Conservation (phyloP, 257 asterid species). For the Rehmannia glutinosa region DNA sequence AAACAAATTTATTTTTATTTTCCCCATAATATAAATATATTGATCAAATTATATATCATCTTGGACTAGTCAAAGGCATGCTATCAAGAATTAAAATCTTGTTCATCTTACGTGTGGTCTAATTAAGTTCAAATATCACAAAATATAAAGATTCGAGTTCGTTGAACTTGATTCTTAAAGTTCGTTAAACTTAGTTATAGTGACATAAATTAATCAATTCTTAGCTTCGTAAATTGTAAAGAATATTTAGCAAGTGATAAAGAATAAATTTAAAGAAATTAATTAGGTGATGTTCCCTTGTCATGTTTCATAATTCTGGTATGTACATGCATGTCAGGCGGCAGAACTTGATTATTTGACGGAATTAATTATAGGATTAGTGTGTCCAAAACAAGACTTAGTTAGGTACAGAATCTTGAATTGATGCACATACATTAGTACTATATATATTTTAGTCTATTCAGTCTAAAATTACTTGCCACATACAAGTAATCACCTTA, state of each 20-base stretch:
- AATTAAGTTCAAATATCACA: neutral
- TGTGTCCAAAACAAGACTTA: neutral
- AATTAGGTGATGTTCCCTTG: conserved; percentile 13
- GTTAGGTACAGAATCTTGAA: conserved; percentile 20
- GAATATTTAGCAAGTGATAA: conserved; percentile 15
- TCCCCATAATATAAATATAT: neutral
- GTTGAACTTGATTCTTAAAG: conserved; percentile 10
- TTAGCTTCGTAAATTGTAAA: neutral
- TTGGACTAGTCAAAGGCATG: neutral
- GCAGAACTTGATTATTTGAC: neutral
- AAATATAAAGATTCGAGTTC: conserved; percentile 5
- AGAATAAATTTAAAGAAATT: neutral
- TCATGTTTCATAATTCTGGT: neutral
- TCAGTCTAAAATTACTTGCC: too few relatives aligned
- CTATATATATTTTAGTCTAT: neutral
- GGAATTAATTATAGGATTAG: conserved; percentile 17
- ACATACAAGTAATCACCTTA: too few relatives aligned
- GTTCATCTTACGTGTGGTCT: neutral
- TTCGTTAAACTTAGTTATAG: neutral
- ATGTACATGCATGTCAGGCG: conserved; percentile 25
- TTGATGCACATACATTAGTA: neutral
- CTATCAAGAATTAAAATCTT: neutral
- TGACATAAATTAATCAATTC: neutral
- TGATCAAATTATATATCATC: neutral
- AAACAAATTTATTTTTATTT: too few relatives aligned